Percentiles rank a stretch among this genome's conserved stretches.
phyloP scores from a whole-genome alignment of 441 rosid species.

The Syzygium syzygioides region DNA sequence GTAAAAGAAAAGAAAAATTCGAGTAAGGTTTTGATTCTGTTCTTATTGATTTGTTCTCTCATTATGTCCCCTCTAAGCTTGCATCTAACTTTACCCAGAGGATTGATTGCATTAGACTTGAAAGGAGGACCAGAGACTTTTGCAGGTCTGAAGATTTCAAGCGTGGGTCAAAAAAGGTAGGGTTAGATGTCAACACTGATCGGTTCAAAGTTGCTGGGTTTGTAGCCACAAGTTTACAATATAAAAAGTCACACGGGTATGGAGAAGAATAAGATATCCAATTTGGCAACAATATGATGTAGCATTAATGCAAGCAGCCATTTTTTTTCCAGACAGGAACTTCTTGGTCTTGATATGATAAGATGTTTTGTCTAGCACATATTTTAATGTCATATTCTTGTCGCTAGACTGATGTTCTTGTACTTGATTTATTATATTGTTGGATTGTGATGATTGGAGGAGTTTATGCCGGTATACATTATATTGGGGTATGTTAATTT shows the following conservation, averaged over 20 bases:
- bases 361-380: neutral
- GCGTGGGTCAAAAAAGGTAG: neutral
- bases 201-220: neutral
- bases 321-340: neutral
- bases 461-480: neutral
- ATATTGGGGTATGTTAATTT: neutral
- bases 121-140: neutral
- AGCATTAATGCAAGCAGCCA: neutral
- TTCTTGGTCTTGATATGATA: neutral
- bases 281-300: neutral
- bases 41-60: neutral
- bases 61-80: neutral
- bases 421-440: neutral
- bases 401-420: neutral
- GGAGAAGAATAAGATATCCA: neutral
- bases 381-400: neutral
- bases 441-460: neutral
- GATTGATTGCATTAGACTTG: neutral
- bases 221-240: neutral
- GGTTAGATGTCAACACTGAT: neutral
- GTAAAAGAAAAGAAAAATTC: neutral
- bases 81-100: neutral
- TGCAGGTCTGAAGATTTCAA: neutral
- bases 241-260: neutral
- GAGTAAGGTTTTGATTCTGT: neutral